Percentiles rank a stretch among this genome's conserved stretches.
phyloP scores from a whole-genome alignment of 805 yeast species.

The Wickerhamiella cacticola region DNA sequence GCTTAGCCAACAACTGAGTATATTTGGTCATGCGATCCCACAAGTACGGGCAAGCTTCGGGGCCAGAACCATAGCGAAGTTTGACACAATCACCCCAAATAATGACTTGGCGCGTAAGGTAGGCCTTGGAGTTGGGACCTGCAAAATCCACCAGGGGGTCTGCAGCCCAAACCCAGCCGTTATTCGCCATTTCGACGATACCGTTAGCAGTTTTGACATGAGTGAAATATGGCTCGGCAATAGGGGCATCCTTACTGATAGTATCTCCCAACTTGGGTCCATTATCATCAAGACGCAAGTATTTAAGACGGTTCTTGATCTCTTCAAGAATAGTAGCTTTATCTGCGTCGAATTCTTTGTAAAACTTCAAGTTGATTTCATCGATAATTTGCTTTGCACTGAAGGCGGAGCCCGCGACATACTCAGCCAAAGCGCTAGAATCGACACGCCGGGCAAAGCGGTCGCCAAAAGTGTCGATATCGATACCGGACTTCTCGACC shows the following conservation, averaged over 20 bases:
- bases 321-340: slow-evolving; percentile 52
- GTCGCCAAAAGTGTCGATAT: slow-evolving; percentile 34
- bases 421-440: slow-evolving; percentile 38
- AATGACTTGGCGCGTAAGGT: slow-evolving; percentile 81
- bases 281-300: slow-evolving; percentile 58
- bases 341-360: slow-evolving; percentile 67
- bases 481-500: slow-evolving; percentile 32
- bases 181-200: slow-evolving; percentile 54
- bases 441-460: slow-evolving; percentile 49
- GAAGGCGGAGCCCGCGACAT: slow-evolving; percentile 32
- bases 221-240: slow-evolving; percentile 83
- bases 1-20: slow-evolving; percentile 53
- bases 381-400: slow-evolving; percentile 42
- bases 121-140: slow-evolving; percentile 61
- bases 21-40: slow-evolving; percentile 85
- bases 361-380: slow-evolving; percentile 63
- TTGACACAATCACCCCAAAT: slow-evolving; percentile 98
- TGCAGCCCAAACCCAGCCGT: slow-evolving; percentile 99
- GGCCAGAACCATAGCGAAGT: slow-evolving; percentile 65
- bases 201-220: slow-evolving; percentile 46
- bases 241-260: slow-evolving; percentile 44
- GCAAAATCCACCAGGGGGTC: slow-evolving; percentile 92
- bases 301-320: slow-evolving; percentile 62
- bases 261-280: slow-evolving; percentile 69
- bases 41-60: slow-evolving; percentile 73